Percentiles rank a stretch among this genome's conserved stretches.
phyloP scores from a whole-genome alignment of 2,329 filamentous ascomycete genomes.

The Ophiocordyceps australis region DNA sequence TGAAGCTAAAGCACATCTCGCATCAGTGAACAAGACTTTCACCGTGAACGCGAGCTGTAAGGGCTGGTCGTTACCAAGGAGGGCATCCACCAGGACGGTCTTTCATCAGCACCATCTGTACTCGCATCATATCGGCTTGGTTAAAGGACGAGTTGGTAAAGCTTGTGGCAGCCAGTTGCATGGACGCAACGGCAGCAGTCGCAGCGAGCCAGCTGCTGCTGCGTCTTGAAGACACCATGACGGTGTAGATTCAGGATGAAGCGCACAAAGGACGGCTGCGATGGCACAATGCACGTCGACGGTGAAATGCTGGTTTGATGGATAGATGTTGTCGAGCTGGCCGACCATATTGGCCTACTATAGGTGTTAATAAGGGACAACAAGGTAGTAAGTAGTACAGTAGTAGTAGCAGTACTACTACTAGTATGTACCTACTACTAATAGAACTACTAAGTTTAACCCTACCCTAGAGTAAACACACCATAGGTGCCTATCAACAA shows the following conservation, averaged over 20 bases:
- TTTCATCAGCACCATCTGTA: constrained; percentile 52
- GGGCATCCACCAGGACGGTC: constrained; percentile 62
- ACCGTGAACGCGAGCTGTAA: constrained; percentile 1
- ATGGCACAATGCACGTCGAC: too few relatives aligned
- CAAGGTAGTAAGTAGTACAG: too few relatives aligned
- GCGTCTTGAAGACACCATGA: constrained; percentile 20
- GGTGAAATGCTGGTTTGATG: too few relatives aligned
- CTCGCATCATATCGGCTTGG: constrained; percentile 39
- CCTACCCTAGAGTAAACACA: too few relatives aligned
- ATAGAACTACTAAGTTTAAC: too few relatives aligned
- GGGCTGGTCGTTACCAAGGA: constrained; percentile 39
- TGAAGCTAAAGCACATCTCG: constrained; percentile 50
- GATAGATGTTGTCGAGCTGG: too few relatives aligned
- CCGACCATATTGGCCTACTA: too few relatives aligned
- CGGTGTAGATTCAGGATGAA: constrained; percentile 6
- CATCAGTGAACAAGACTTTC: constrained; percentile 3
- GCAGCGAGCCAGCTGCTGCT: constrained; percentile 20
- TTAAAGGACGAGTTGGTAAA: constrained; percentile 38
- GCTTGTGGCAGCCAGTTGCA: constrained; percentile 20
- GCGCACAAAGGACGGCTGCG: too few relatives aligned
- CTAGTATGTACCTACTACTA: too few relatives aligned
- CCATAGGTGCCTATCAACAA: too few relatives aligned
- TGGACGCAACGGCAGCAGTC: constrained; percentile 15
- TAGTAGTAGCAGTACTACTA: too few relatives aligned
- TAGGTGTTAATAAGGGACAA: too few relatives aligned